Evolutionary conservation across 2,329 filamentous ascomycete species (phyloP), one percentile per base, ranked within the genome.

Genomic region (Simplicillium sp.): DNA sequence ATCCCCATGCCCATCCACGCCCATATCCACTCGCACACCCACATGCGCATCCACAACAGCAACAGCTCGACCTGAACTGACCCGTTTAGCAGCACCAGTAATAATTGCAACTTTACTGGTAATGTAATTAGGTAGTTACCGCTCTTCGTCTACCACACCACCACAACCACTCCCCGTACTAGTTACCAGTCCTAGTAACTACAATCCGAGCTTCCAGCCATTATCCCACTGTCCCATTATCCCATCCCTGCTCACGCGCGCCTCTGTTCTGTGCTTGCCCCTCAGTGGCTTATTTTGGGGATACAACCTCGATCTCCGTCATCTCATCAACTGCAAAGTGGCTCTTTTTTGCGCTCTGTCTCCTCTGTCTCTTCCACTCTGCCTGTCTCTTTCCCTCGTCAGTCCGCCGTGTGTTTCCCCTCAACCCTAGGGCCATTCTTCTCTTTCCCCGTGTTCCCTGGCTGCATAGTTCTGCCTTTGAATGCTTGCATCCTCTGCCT

Each of bases 201-300:
- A 25, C 20, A 25, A 25, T 25, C 20, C 20, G 20, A 25, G 20
- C 20, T 25, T 25, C 20, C 20, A 25, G 20, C 20, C 20, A 25
- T 25, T 25, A 25, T 25, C n/a, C 29, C 29, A 9, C 15, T 20
- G 36, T n/a, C 12, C 29, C 12, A 17, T n/a, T 16, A 15, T 3
- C 34, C 34, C 11, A 36, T 12, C 37, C 37, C 25, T 29, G 18
- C 25, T 28, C 25, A 20, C 56, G 56, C 56, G 59, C 54, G 49
- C 52, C 59, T 60, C 54, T 60, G 58, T 60, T 60, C 54, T 60
- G 58, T 60, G 50, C 59, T 55, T 58, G 58, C 56, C 51, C 51
- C 53, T 54, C 54, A 50, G 52, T 50, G 46, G 52, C 54, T 60
- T 46, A 51, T 56, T 54, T 52, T 53, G 58, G 52, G 31, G 31